Base-by-base conservation (phyloP, 2,329 filamentous ascomycete genomes). In the Phaeophleospora eucalypticola region DNA sequence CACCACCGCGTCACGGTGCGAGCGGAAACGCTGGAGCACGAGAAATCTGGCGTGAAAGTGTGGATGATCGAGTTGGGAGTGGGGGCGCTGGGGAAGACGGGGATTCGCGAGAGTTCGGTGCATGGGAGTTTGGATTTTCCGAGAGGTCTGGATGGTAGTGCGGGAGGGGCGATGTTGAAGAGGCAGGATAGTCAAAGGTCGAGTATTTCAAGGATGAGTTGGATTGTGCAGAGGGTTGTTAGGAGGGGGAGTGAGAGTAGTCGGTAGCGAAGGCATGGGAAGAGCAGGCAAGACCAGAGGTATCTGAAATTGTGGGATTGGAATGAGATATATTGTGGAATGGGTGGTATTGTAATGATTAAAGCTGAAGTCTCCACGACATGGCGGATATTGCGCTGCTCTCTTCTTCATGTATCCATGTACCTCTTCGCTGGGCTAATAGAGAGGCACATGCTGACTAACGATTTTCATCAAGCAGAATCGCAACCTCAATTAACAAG, bases 151-250 rank as follows among this genome's bases (percentile, higher is more conserved):
- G 17, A 21, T 17, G 42, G 34, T 39, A n/a, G n/a, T n/a, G n/a
- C n/a, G n/a, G n/a, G n/a, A n/a, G n/a, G n/a, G n/a, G n/a, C n/a
- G n/a, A n/a, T n/a, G n/a, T 24, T 39, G 18, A 6, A 46, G 18
- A 34, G 43, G 27, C 17, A 34, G 14, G 35, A 46, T 24, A 42
- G 34, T 24, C 16, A 15, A 15, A 37, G 45, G 16, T 42, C 20
- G 32, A 37, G 33, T 24, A 36, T 32, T 12, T 32, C 34, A 17
- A 15, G 38, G 34, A 43, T 47, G 32, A 47, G 45, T 18, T 42
- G 38, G 45, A 35, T 47, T 6, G 45, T 47, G 39, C 45, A 47
- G 45, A 42, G 39, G 33, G 39, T 47, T 16, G 39, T 43, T 4
- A 15, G 39, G 39, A 42, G 45, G 39, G 29, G 34, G n/a, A 47